Base-by-base conservation (phyloP, 495 filamentous ascomycete species). In the Bryoglossum gracile region DNA sequence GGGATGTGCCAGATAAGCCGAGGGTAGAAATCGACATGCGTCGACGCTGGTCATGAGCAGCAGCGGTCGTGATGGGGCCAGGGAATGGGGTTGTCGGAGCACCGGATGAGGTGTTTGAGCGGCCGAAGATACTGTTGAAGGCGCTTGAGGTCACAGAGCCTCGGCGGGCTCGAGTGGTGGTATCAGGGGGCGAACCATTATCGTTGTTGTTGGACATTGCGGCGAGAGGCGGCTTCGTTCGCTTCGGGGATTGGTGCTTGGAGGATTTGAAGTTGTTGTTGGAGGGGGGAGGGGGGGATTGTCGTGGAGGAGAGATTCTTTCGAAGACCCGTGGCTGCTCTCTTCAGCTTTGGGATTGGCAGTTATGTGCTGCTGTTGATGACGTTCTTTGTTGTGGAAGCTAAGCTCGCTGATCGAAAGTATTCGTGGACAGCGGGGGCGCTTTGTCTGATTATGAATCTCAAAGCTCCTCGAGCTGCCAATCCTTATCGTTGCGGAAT, bases 21-120 rank as follows among this genome's bases (percentile, higher is more conserved):
- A 91, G 66, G 3, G 88, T 89, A 33, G 86, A 85, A 60, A 97
- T 78, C 45, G 92, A 96, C 51, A 95, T 78, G 23, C 92, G 82
- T 47, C 92, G 87, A 36, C 82, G 82, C 50, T 87, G 83, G 49
- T 84, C 81, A 60, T 81, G 80, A 34, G 77, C 75, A 46, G 81
- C 80, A 24, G 80, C 78, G 32, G 78, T 76, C 3, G 79, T 72
- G 57, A 86, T 82, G 40, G 86, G 78, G 51, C 80, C 76, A 19
- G 85, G 75, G 46, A 75, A 73, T 40, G 73, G 57, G 28, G 67
- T 60, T 41, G 50, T 65, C 54, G 53, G 60, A 55, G 39, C 42
- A 37, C 56, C 51, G 13, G 71, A 60, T 22, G 61, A 62, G 18
- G 70, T 72, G 53, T 73, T 75, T 53, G 64, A 70, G 48, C 73